Base-by-base conservation (phyloP, 2,329 filamentous ascomycete genomes). In the Didymella sp. region DNA sequence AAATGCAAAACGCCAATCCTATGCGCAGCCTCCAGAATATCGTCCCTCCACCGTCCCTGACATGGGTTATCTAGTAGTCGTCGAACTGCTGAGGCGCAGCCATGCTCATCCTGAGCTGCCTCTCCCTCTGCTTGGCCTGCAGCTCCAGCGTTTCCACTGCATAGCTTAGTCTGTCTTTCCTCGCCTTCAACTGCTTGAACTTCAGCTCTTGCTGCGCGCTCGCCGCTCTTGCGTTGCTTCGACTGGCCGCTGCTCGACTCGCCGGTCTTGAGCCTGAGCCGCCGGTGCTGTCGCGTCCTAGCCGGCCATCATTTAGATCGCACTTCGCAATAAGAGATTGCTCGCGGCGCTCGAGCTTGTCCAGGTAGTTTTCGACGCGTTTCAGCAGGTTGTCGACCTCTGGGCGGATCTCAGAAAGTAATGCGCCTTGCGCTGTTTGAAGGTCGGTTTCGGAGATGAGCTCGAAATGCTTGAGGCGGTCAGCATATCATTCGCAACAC, bases 351-450 rank as follows among this genome's bases (percentile, higher is more conserved):
- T 90, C 90, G 38, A 94, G 87, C 56, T 91, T 90, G 67, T 93
- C 91, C 35, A 96, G 84, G 70, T 96, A 89, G 61, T 88, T 87
- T 64, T 92, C 88, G n/a, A 92, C 91, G 64, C 92, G 88, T 61
- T 87, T 85, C 48, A 97, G 87, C 2, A 97, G 85, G 56, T 87
- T 85, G 27, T 88, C 82, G 62, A 96, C 90, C 75, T 92, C 92
- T 8, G 93, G 93, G n/a, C 89, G 88, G 66, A 96, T 95, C 73
- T 96, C 92, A 69, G 91, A 90, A 67, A 92, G 89, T 17, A 97
- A 86, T 4, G 91, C 88, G 64, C 90, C 83, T 77, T 97, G 93
- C 28, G 93, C 93, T 61, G 89, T 85, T 59, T 88, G 87, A 41
- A 97, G 86, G 48, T 90, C 90, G 12, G 89, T 86, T 73, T 96